phyloP scores from a whole-genome alignment of 1,284 basidiomycete genomes.

The Austroboletus novae-zelandiae region DNA sequence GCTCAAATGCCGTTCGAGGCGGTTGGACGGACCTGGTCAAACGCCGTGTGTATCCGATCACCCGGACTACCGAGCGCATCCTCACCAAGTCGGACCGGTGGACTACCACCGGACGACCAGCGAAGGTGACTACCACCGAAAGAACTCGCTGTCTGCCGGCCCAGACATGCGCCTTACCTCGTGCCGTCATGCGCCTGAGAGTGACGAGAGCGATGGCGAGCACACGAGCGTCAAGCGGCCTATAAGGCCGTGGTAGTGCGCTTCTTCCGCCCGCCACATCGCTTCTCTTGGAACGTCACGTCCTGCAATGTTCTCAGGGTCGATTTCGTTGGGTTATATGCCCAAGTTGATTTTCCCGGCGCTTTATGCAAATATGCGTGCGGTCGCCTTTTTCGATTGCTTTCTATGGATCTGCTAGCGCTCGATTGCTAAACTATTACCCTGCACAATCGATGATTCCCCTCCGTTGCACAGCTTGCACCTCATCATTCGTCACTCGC shows the following conservation, averaged over 20 bases:
- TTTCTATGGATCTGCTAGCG: conserved; percentile 14
- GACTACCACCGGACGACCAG: conserved; percentile 15
- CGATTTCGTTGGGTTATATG: background rate
- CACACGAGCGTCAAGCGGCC: conserved; percentile 22
- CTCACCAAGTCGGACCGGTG: conserved; percentile 5
- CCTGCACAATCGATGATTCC: conserved; percentile 18
- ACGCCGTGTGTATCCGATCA: conserved; percentile 11
- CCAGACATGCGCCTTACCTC: conserved; percentile 18
- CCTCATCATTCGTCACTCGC: conserved; percentile 11
- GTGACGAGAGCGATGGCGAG: conserved; percentile 32
- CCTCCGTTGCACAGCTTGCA: conserved; percentile 14
- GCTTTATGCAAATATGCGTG: background rate
- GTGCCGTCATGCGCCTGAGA: conserved; percentile 19
- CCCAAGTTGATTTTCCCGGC: background rate
- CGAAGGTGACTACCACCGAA: conserved; percentile 14
- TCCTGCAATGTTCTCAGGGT: background rate
- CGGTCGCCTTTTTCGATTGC: background rate
- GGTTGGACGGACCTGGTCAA: conserved; percentile 15
- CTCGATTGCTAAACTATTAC: conserved; percentile 16
- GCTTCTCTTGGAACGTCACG: background rate
- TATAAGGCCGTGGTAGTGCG: conserved; percentile 34
- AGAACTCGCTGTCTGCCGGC: conserved; percentile 14
- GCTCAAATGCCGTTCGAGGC: conserved; percentile 15
- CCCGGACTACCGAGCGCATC: conserved; percentile 16
- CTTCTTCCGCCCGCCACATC: background rate